phyloP scores from a whole-genome alignment of 2,329 filamentous ascomycete genomes.

The Arthrobotrys megalospora region DNA sequence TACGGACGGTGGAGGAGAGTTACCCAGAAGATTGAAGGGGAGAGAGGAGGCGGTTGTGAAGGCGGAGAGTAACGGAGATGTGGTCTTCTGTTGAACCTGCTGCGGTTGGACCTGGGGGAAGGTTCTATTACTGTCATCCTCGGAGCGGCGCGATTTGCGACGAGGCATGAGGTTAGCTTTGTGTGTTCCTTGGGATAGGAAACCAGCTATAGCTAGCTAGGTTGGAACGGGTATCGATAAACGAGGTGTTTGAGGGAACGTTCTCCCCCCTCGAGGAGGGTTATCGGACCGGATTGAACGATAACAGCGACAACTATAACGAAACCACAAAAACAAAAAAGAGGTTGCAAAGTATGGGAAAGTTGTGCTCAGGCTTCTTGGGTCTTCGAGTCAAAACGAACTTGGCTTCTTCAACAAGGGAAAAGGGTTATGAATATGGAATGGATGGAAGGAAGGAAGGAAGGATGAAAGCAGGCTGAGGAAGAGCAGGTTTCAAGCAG shows the following conservation, averaged over 20 bases:
- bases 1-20: constrained; percentile 57
- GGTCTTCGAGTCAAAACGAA: neutral
- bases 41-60: constrained; percentile 55
- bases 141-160: constrained; percentile 59
- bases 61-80: constrained; percentile 55
- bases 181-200: constrained; percentile 4
- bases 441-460: neutral
- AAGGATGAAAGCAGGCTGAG: constrained; percentile 9
- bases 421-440: constrained; percentile 1
- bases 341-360: constrained; percentile 1
- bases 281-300: constrained; percentile 31
- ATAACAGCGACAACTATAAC: neutral
- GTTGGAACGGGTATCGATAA: neutral
- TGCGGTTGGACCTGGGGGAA: constrained; percentile 59
- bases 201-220: constrained; percentile 2
- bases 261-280: constrained; percentile 45
- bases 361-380: neutral
- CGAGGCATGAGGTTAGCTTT: constrained; percentile 61
- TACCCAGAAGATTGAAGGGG: constrained; percentile 58
- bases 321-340: neutral
- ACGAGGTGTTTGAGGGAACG: neutral
- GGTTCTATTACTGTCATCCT: constrained; percentile 58
- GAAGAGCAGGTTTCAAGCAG: constrained; percentile 30
- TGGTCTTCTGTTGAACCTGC: constrained; percentile 60
- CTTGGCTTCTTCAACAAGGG: neutral